These are phyloP conservation scores for Taphrina flavorubra DNA, from an alignment of 1,139 yeast species.

Conservation along the genomic window DNA sequence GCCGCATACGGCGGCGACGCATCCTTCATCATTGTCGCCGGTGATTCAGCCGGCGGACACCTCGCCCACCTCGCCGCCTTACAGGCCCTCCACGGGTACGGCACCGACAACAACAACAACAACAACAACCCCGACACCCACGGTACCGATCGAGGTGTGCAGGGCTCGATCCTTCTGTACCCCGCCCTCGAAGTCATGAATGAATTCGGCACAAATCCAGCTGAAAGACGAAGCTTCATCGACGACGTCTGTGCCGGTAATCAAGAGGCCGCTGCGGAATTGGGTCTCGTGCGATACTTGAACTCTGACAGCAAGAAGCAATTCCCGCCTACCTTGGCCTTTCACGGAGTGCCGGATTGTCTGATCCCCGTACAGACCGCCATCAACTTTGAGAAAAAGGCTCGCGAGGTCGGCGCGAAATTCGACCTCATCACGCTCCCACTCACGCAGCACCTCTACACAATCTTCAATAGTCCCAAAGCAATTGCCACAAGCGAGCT, in stretches of 20 bases:
- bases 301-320: neutral
- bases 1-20: conserved; percentile 34
- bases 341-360: conserved; percentile 27
- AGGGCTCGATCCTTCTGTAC: conserved; percentile 22
- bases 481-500: conserved; percentile 17
- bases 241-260: conserved; percentile 22
- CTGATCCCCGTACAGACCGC: conserved; percentile 13
- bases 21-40: conserved; percentile 20
- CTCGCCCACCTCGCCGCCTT: conserved; percentile 27
- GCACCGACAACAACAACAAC: too few species aligned
- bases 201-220: neutral
- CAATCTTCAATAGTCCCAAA: conserved; percentile 12
- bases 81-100: neutral
- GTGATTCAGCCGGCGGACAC: conserved; percentile 40
- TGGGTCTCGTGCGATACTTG: conserved; percentile 1
- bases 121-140: neutral
- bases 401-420: conserved; percentile 8
- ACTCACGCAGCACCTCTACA: conserved; percentile 15
- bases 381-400: neutral
- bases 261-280: neutral
- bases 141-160: neutral
- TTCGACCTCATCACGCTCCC: conserved; percentile 16
- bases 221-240: conserved; percentile 1
- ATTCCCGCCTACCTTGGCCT: conserved; percentile 20
- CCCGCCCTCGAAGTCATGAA: conserved; percentile 27